These are phyloP conservation scores for Chloromonas sp. DNA, from an alignment of 163 green algal genomes.

Conservation along the genomic window DNA sequence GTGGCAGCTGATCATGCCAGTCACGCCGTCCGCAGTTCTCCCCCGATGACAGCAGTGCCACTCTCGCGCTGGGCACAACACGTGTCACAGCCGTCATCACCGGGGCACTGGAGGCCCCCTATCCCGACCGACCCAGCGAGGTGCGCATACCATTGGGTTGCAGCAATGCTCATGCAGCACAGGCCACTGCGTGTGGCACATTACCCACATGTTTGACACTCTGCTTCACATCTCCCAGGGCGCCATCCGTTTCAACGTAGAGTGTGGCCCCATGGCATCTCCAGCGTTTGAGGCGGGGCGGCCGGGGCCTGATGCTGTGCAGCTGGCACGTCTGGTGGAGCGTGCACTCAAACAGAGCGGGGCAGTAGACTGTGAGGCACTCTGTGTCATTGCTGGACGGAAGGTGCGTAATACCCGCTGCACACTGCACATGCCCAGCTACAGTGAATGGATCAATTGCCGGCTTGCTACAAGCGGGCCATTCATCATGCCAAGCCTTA, in stretches of 20 bases:
- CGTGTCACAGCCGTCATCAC: slow-evolving; percentile 61
- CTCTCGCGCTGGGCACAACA: slow-evolving; percentile 66
- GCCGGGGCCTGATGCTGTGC: slow-evolving; percentile 36
- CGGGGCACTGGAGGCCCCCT: slow-evolving; percentile 69
- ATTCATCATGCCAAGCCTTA: neutral
- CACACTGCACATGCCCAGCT: too few relatives aligned
- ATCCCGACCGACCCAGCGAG: slow-evolving; percentile 65
- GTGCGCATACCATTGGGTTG: slow-evolving; percentile 22
- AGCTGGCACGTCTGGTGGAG: slow-evolving; percentile 77
- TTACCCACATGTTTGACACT: neutral
- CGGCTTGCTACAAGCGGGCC: too few relatives aligned
- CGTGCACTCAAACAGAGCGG: slow-evolving; percentile 62
- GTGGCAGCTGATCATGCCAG: too few relatives aligned
- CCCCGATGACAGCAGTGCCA: slow-evolving; percentile 58
- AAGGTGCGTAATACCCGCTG: slow-evolving; percentile 25
- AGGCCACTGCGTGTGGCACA: slow-evolving; percentile 14
- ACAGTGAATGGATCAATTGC: too few relatives aligned
- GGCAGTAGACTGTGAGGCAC: slow-evolving; percentile 83
- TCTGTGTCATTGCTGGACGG: slow-evolving; percentile 78
- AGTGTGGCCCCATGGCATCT: slow-evolving; percentile 73
- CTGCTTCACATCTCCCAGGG: slow-evolving; percentile 1
- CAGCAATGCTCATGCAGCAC: neutral
- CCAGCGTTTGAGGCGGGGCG: slow-evolving; percentile 59
- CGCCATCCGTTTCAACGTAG: slow-evolving; percentile 66
- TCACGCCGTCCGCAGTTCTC: slow-evolving; percentile 51